Percentiles rank a stretch among this genome's conserved stretches.
phyloP scores from a whole-genome alignment of 1,139 yeast genomes.

The Yamadazyma sp. region DNA sequence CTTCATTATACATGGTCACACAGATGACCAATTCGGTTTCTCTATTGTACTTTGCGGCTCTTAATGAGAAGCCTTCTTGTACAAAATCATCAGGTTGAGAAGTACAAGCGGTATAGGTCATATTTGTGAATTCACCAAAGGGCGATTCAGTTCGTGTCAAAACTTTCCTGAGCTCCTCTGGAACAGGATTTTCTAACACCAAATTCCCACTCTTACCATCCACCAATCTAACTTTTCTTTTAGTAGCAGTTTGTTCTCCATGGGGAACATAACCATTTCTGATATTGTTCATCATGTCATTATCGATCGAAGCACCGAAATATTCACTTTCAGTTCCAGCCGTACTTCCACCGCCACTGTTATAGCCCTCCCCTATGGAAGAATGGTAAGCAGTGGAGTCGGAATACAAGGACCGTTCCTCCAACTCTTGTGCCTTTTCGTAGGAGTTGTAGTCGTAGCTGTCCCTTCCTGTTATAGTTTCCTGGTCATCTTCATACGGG shows the following conservation, averaged over 20 bases:
- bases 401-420: conserved; percentile 37
- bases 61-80: conserved; percentile 76
- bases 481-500: conserved; percentile 39
- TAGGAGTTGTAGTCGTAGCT: conserved; percentile 38
- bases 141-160: conserved; percentile 76
- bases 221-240: conserved; percentile 60
- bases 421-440: conserved; percentile 37
- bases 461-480: conserved; percentile 17
- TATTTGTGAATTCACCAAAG: conserved; percentile 84
- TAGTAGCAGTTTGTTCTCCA: conserved; percentile 32
- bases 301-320: conserved; percentile 46
- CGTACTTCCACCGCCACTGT: conserved; percentile 14
- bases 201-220: conserved; percentile 68
- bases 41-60: conserved; percentile 81
- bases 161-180: conserved; percentile 77
- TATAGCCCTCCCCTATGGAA: conserved; percentile 24
- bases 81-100: conserved; percentile 82
- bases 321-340: conserved; percentile 29
- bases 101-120: conserved; percentile 95
- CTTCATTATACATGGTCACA: conserved; percentile 96
- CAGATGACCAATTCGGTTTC: conserved; percentile 89
- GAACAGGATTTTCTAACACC: conserved; percentile 90
- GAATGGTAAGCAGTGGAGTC: conserved; percentile 42
- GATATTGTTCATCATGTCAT: conserved; percentile 46
- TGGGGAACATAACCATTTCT: conserved; percentile 40